A percentile compares a stretch with the other conserved stretches of the same genome.
These are phyloP conservation scores for Wickerhamiella australiensis DNA, from an alignment of 805 yeast genomes.

Conservation along the genomic window DNA sequence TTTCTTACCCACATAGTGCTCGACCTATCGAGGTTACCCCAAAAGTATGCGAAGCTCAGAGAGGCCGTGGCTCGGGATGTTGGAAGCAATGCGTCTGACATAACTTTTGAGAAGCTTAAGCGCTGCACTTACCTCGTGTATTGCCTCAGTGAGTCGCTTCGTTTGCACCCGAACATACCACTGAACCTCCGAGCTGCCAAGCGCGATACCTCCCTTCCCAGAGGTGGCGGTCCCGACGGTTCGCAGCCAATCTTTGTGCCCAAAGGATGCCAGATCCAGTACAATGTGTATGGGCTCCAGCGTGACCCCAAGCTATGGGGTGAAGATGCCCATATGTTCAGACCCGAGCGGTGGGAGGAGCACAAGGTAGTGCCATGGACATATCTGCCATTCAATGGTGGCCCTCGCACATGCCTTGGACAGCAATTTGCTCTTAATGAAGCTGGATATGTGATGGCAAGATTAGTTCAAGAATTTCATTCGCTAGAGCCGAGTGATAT, in stretches of 20 bases:
- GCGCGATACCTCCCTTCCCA: constrained; percentile 34
- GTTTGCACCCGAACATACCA: constrained; percentile 39
- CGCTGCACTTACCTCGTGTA: constrained; percentile 33
- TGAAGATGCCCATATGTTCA: constrained; percentile 30
- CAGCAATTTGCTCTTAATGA: constrained; percentile 40
- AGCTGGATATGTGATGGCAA: constrained; percentile 33
- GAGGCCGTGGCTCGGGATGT: constrained; percentile 9
- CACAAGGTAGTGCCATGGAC: constrained; percentile 27
- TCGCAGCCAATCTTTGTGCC: constrained; percentile 28
- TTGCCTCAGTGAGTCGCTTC: constrained; percentile 33
- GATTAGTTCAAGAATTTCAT: constrained; percentile 29
- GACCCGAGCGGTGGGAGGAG: constrained; percentile 34
- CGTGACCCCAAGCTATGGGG: constrained; percentile 30
- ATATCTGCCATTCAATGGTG: constrained; percentile 37
- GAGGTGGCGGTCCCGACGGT: constrained; percentile 34
- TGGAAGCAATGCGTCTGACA: constrained; percentile 5
- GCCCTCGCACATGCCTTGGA: constrained; percentile 38
- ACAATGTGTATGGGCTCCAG: constrained; percentile 31
- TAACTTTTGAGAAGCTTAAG: constrained; percentile 33
- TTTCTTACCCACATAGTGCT: constrained; percentile 32
- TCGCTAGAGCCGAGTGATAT: constrained; percentile 14
- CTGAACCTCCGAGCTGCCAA: constrained; percentile 32
- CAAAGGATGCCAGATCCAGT: constrained; percentile 31
- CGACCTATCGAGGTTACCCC: constrained; percentile 31
- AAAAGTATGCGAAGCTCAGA: constrained; percentile 22